Percentiles rank a stretch among this genome's conserved stretches.
Conservation (phyloP, 306 rosid genomes). For the Gillenia trifoliata region DNA sequence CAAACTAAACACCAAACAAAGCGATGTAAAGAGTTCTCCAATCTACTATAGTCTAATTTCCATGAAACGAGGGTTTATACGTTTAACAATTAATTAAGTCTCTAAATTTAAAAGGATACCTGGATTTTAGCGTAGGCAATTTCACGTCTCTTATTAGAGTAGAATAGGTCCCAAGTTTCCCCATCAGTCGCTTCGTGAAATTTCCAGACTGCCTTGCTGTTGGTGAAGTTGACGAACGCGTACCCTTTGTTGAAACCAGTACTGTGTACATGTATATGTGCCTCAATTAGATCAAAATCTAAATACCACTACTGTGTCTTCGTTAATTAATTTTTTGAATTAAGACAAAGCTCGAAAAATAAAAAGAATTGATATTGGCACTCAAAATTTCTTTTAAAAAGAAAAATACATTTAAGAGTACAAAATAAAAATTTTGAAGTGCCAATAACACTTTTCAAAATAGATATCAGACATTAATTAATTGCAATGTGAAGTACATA, state of each 20-base stretch:
- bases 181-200: conserved; percentile 22
- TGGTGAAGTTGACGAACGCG: conserved; percentile 65
- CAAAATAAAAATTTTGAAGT: no score
- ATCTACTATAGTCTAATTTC: no score
- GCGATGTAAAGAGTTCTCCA: no score
- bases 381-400: no score
- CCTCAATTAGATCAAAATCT: not conserved
- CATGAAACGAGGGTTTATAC: no score
- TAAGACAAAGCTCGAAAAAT: not conserved
- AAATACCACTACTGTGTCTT: no score
- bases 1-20: no score
- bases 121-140: conserved; percentile 50
- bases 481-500: not conserved
- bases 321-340: not conserved
- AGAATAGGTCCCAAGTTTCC: conserved; percentile 39
- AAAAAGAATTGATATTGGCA: no score
- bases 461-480: not conserved
- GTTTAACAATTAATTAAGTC: not conserved
- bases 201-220: conserved; percentile 39
- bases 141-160: conserved; percentile 41
- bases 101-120: no score
- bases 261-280: conserved; percentile 19
- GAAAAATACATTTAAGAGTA: no score
- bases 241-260: conserved; percentile 53
- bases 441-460: no score